Base-by-base conservation (phyloP, 1,284 basidiomycete genomes). In the Sanghuangporus weigelae region DNA sequence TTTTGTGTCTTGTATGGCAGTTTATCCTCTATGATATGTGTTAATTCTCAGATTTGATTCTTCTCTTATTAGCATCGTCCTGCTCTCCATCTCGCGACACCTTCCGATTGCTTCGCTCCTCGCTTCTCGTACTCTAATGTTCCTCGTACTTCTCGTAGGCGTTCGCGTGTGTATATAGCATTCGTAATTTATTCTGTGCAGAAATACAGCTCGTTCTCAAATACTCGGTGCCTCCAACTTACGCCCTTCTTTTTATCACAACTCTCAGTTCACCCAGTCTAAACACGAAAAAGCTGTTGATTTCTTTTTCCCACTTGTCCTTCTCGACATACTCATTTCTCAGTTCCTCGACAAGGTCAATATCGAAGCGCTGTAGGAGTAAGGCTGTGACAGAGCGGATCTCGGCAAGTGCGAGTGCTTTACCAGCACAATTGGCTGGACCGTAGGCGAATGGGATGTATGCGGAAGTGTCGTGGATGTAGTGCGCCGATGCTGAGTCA, bases 361-460 rank as follows among this genome's bases (percentile, higher is more conserved):
- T 67, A 21, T 76, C 71, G 50, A 73, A 75, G 46, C 69, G 67
- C 62, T 72, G 72, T 35, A 75, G 62, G 31, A 76, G 62, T 26
- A 72, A 36, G 10, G 68, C 65, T 16, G 73, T 21, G 23, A 76
- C 66, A 35, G 62, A 60, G 49, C 70, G 70, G 55, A 77, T 36
- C 63, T 77, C 76, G 12, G 71, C 60, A 36, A 70, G 67, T 3
- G 76, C 76, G 26, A 77, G 64, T 19, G 64, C 63, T 53, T 72
- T 77, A 7, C 75, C 75, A 3, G 63, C 74, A 59, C 76, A 77
- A 56, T 72, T 76, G 39, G 71, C 71, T 11, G 74, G 74, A 0
- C 75, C 74, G 54, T 66, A 65, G 31, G 72, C 75, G 58, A 74
- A 76, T 0, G 76, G 74, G 39, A 75, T 69, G 67, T 48, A 75